Evolutionary conservation across 768 basidiomycete species (phyloP).

Genomic region (Kockovaella imperatae): DNA sequence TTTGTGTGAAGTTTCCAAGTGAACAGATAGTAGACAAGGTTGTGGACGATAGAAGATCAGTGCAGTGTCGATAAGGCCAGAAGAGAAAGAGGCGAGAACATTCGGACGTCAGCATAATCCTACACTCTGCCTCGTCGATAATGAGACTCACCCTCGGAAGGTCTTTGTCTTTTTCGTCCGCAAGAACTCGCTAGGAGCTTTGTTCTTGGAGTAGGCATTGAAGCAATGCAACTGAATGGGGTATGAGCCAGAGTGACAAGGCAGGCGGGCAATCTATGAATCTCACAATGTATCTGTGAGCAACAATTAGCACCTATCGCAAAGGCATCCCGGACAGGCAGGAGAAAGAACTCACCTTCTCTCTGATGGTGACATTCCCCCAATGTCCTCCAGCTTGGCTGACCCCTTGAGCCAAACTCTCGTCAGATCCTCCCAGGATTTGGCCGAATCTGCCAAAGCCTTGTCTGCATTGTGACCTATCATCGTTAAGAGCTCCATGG

Average conservation of each 20-base stretch:
- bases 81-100: not conserved
- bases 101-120: not conserved
- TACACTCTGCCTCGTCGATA: too few species aligned
- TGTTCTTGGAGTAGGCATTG: constrained; percentile 23
- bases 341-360: constrained; percentile 22
- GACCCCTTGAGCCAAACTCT: constrained; percentile 25
- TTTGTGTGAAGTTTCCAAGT: not conserved
- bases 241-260: not conserved
- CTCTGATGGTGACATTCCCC: constrained; percentile 27
- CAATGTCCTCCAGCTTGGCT: constrained; percentile 20
- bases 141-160: constrained; percentile 29
- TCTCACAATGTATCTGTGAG: constrained; percentile 21
- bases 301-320: not conserved
- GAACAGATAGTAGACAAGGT: too few species aligned
- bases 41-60: too few species aligned
- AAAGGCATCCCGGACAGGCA: not conserved
- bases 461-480: constrained; percentile 33
- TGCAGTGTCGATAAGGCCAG: too few species aligned
- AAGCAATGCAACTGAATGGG: not conserved
- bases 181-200: constrained; percentile 17
- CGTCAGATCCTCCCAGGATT: constrained; percentile 31
- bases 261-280: not conserved
- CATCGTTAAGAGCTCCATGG: constrained; percentile 18
- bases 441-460: constrained; percentile 17
- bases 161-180: constrained; percentile 28